These are phyloP conservation scores for Colletotrichum phormii DNA, from an alignment of 2,329 filamentous ascomycete species.

Conservation along the genomic window DNA sequence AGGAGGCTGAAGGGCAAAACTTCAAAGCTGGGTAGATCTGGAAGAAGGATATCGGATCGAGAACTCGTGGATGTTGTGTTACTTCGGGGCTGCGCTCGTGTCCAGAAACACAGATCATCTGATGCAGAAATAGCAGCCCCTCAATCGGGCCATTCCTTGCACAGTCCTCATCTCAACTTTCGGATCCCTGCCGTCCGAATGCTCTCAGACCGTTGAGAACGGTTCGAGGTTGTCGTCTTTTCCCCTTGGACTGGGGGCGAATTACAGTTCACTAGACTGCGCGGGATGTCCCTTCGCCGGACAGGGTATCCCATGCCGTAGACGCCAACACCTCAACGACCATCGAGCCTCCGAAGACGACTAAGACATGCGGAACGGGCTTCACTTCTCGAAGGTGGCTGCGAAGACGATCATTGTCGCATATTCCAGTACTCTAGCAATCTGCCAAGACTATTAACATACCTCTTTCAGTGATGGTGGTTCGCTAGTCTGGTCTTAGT, in stretches of 20 bases:
- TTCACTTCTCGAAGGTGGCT: neutral
- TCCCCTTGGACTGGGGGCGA: neutral
- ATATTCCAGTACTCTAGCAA: neutral
- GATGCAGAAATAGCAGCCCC: neutral
- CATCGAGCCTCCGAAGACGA: no score
- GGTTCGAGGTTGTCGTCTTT: neutral
- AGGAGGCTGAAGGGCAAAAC: no score
- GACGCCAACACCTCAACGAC: neutral
- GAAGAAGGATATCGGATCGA: neutral
- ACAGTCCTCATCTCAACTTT: neutral
- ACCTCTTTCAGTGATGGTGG: neutral
- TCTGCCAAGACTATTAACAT: neutral
- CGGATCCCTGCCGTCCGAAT: neutral
- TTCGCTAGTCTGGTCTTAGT: constrained; percentile 5
- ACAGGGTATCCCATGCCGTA: neutral
- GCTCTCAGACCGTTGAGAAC: neutral
- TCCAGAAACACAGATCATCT: constrained; percentile 3
- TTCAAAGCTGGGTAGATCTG: neutral
- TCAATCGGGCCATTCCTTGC: neutral
- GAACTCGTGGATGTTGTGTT: neutral
- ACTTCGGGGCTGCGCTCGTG: neutral
- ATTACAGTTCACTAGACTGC: constrained; percentile 3
- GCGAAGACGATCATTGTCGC: neutral
- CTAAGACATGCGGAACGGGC: neutral
- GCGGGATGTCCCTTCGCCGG: neutral